Base-by-base conservation (phyloP, 2,329 filamentous ascomycete species). In the Podosphaera fusca region DNA sequence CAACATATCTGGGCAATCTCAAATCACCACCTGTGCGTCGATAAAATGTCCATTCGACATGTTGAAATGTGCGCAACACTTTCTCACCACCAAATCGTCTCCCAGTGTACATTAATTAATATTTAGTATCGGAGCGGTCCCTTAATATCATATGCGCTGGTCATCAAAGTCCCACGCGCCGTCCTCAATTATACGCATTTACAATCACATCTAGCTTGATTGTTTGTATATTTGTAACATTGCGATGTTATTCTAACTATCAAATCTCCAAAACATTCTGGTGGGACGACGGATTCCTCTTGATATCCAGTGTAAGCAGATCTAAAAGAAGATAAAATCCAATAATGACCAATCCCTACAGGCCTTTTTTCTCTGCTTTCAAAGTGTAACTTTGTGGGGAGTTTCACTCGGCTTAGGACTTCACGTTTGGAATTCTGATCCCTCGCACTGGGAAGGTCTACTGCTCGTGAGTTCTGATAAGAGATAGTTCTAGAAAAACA, bases 241-340 rank as follows among this genome's bases (percentile, higher is more conserved):
- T 54, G 34, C 21, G 51, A 54, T 54, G 51, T 36, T 54, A 35
- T 31, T 54, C 51, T 8, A 31, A 35, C 34, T 54, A 54, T 33
- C 31, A 31, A 7, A 36, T 54, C 14, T 34, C 51, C 12, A 54
- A 35, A 36, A 31, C 34, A 33, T 54, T 54, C 30, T 54, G 51
- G 51, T 54, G 51, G 51, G 51, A 54, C 36, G 51, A 54, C 21
- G 31, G 51, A 35, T 54, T 54, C 31, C 9, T 54, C n/a, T 10
- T 54, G 14, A 36, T 35, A n/a, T 9, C 51, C 1, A n/a, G 30
- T 54, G 21, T 35, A 45, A 45, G 40, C 21, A 21, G 21, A 21
- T 21, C 21, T 21, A 1, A 21, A 21, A 21, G 21, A 10, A 10
- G 40, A n/a, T 12, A 4, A 21, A 21, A 21, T 21, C 21, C 21